Conservation (phyloP, 1,139 yeast species). For the Insectozyma bohioensis region DNA sequence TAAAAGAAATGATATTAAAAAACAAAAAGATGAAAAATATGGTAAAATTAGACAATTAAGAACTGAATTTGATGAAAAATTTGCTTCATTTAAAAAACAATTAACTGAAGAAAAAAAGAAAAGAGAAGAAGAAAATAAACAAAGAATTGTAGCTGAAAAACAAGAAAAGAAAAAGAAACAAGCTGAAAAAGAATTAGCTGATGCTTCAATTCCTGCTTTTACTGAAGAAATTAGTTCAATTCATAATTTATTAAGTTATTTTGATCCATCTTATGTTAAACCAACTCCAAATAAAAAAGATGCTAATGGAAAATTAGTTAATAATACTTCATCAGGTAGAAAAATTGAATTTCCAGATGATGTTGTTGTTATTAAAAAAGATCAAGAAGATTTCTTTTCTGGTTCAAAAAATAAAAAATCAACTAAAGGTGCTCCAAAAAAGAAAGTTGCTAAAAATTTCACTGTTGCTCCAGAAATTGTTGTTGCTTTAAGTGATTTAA, state of each 20-base stretch:
- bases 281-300: conserved; percentile 34
- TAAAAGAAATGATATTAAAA: conserved; percentile 68
- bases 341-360: conserved; percentile 62
- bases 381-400: conserved; percentile 57
- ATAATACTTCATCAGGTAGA: conserved; percentile 37
- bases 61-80: conserved; percentile 67
- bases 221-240: conserved; percentile 71
- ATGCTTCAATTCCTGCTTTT: conserved; percentile 85
- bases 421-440: conserved; percentile 28
- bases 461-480: conserved; percentile 80
- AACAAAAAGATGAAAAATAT: conserved; percentile 69
- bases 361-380: conserved; percentile 63
- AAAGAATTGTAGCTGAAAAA: conserved; percentile 56
- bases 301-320: conserved; percentile 24
- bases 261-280: conserved; percentile 78
- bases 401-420: conserved; percentile 49
- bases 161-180: conserved; percentile 60
- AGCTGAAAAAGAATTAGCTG: conserved; percentile 64
- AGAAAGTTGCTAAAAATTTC: conserved; percentile 51
- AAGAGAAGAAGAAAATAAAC: conserved; percentile 67
- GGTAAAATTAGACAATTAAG: conserved; percentile 63
- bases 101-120: conserved; percentile 69
- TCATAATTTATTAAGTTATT: conserved; percentile 66
- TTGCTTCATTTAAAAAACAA: conserved; percentile 67
- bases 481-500: conserved; percentile 73